Evolutionary conservation across 768 basidiomycete species (phyloP).

Genomic region (Russula abietina): DNA sequence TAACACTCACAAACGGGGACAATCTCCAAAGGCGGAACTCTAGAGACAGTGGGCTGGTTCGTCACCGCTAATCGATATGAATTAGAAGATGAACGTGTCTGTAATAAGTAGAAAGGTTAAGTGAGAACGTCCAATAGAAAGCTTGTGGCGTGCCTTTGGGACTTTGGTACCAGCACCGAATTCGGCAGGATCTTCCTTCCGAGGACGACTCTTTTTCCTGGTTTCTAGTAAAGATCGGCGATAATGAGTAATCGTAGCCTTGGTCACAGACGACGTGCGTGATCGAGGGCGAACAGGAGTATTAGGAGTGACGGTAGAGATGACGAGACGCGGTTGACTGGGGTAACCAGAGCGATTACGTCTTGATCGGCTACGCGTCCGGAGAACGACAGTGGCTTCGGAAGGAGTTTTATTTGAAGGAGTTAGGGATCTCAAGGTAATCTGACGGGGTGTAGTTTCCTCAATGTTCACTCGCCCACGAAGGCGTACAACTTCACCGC

Average conservation of each 20-base stretch:
- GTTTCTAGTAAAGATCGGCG: conserved; percentile 22
- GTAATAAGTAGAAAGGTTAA: neutral
- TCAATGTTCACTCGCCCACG: conserved; percentile 24
- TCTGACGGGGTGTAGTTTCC: conserved; percentile 17
- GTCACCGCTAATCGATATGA: conserved; percentile 19
- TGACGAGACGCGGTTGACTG: conserved; percentile 4
- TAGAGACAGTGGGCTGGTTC: conserved; percentile 18
- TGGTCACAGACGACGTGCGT: conserved; percentile 23
- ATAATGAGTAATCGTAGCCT: conserved; percentile 26
- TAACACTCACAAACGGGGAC: conserved; percentile 18
- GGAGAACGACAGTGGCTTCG: conserved; percentile 19
- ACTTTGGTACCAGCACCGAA: neutral
- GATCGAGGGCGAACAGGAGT: conserved; percentile 18
- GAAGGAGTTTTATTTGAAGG: conserved; percentile 6
- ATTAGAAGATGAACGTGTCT: conserved; percentile 12
- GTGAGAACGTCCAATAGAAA: neutral
- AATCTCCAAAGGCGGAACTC: conserved; percentile 23
- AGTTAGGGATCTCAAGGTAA: conserved; percentile 16
- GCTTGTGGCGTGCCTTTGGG: conserved; percentile 5
- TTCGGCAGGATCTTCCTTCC: conserved; percentile 4
- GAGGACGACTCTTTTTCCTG: conserved; percentile 16
- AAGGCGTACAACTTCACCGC: conserved; percentile 21
- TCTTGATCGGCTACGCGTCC: conserved; percentile 15
- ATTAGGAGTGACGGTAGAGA: conserved; percentile 4
- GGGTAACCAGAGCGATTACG: conserved; percentile 12